Evolutionary conservation across 176 grass and related monocot genomes (phyloP), one percentile per base, ranked within the genome.

Genomic region (Carex scoparia): DNA sequence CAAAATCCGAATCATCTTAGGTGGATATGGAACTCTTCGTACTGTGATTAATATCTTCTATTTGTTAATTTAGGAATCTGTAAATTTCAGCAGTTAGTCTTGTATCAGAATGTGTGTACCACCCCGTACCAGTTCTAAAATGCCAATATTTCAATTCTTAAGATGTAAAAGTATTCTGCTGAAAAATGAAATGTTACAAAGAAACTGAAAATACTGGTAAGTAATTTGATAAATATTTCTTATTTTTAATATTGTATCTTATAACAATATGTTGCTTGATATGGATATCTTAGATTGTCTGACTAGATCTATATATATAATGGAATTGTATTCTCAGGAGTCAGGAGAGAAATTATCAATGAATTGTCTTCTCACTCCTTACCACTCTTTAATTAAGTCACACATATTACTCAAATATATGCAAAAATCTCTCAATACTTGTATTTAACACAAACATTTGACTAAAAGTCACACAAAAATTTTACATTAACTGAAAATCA

Each of bases 401-500:
- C 23, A 33, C 51, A 78, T 35, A 78, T 78, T 57, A 56, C 48
- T 57, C 51, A 56, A 16, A 53, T 11, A 11, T 54, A 76, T 53
- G 46, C 44, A 76, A 76, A 76, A 76, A 74, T 10, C 53, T 74
- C 7, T 54, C 19, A 31, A 31, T 76, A 54, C 31, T 53, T 28
- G 10, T 68, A 69, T 30, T 69, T 53, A 46, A 68, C 48, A 69
- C 14, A 83, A 54, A 53, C 44, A 69, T 31, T 42, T 51, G 18
- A 67, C 72, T 77, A 16, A 23, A 57, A 57, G 74, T 33, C 74
- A 78, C 74, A 33, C 74, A 78, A 77, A 56, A 19, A 35, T 65
- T 53, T 9, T 51, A 81, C 33, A 64, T 40, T 14, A 48, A 55
- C 80, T 83, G 53, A 55, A 77, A 55, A 57, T 16, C 49, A 55